These are phyloP conservation scores for Dioscorea dumetorum DNA, from an alignment of 106 monocot species.

Conservation along the genomic window DNA sequence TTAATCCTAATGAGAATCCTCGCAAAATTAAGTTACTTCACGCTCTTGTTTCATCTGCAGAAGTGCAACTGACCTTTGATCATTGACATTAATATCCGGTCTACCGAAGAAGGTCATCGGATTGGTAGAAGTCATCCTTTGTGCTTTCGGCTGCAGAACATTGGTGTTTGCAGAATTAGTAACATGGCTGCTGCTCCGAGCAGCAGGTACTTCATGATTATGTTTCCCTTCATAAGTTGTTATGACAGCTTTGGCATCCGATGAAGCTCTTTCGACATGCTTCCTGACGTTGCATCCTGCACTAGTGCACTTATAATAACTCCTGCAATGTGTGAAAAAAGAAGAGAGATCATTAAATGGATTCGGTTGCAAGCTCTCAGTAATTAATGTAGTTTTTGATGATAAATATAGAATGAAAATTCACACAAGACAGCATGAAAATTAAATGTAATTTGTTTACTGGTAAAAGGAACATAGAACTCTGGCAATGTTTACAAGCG, in stretches of 20 bases:
- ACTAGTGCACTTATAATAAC: slow-evolving; percentile 77
- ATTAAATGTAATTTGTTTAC: too few relatives aligned
- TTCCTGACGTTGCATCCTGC: slow-evolving; percentile 71
- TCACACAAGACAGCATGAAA: too few relatives aligned
- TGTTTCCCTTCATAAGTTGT: slow-evolving; percentile 83
- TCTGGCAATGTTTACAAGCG: too few relatives aligned
- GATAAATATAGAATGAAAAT: too few relatives aligned
- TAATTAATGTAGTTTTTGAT: too few relatives aligned
- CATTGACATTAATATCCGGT: slow-evolving; percentile 18
- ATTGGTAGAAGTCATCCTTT: slow-evolving; percentile 18
- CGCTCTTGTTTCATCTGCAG: slow-evolving; percentile 59
- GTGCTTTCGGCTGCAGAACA: slow-evolving; percentile 17
- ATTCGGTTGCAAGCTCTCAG: too few relatives aligned
- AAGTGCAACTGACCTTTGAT: slow-evolving; percentile 22
- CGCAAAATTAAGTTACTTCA: slow-evolving; percentile 8
- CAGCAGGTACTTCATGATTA: slow-evolving; percentile 64
- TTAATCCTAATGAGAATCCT: too few relatives aligned
- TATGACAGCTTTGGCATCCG: slow-evolving; percentile 50
- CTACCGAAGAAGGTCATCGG: slow-evolving; percentile 21
- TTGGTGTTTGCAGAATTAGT: background rate
- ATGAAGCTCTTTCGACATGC: slow-evolving; percentile 72
- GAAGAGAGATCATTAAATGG: too few relatives aligned
- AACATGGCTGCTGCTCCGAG: slow-evolving; percentile 45
- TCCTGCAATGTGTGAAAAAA: slow-evolving; percentile 22
- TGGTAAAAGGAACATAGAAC: too few relatives aligned